Evolutionary conservation across 352 stramenopile genomes (phyloP).

Genomic region (Phytopythium mirpurense): DNA sequence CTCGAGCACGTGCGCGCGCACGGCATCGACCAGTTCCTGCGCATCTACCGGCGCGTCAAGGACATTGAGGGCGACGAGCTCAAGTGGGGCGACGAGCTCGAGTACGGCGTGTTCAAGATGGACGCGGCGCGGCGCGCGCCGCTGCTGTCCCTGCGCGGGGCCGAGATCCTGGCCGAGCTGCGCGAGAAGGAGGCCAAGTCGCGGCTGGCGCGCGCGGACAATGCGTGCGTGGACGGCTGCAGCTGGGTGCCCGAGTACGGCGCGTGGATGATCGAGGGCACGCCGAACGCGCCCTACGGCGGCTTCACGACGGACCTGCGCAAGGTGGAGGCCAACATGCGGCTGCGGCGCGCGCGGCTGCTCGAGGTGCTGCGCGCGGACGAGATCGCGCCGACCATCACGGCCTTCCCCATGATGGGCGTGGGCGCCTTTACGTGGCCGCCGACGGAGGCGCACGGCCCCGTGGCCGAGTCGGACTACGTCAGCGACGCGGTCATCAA

Average conservation of each 20-base stretch:
- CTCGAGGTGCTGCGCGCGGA: slow-evolving; percentile 90
- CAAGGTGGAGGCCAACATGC: slow-evolving; percentile 98
- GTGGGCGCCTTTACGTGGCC: slow-evolving; percentile 91
- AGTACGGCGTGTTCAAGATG: slow-evolving; percentile 97
- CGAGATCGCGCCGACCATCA: slow-evolving; percentile 97
- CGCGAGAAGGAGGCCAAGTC: slow-evolving; percentile 81
- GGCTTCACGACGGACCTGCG: slow-evolving; percentile 94
- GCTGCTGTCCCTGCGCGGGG: slow-evolving; percentile 89
- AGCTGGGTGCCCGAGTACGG: slow-evolving; percentile 99
- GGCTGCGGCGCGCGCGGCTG: slow-evolving; percentile 92
- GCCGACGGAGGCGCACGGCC: slow-evolving; percentile 43
- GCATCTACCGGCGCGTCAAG: slow-evolving; percentile 95
- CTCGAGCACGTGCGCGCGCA: slow-evolving; percentile 93
- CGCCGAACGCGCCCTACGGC: slow-evolving; percentile 91
- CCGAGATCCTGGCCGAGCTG: slow-evolving; percentile 93
- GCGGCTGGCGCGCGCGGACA: slow-evolving; percentile 8
- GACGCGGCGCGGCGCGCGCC: slow-evolving; percentile 84
- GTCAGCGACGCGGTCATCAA: slow-evolving; percentile 98
- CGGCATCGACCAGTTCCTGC: slow-evolving; percentile 97
- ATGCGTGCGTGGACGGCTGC: slow-evolving; percentile 87
- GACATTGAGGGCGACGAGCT: slow-evolving; percentile 94
- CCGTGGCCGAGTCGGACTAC: slow-evolving; percentile 93
- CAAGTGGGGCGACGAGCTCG: slow-evolving; percentile 98
- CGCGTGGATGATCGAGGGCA: slow-evolving; percentile 99
- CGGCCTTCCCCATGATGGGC: slow-evolving; percentile 96